Evolutionary conservation across 176 grass and related monocot genomes (phyloP).

Genomic region (Zizania latifolia): DNA sequence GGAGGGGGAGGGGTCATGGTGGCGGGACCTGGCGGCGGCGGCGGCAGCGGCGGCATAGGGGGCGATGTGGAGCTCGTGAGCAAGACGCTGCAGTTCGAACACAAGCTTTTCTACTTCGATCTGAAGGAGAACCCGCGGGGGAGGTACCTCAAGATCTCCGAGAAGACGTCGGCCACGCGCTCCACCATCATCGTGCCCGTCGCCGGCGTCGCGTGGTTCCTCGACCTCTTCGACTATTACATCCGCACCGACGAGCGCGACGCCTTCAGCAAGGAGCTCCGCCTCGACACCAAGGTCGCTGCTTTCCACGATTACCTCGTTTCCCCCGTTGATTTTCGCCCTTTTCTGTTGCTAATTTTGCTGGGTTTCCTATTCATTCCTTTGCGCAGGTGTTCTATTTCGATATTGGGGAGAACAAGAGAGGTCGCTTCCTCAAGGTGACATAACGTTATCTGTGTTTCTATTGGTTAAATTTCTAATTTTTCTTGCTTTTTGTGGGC

Average conservation of each 20-base stretch:
- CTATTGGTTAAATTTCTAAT: not conserved
- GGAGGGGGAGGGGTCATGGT: slow-evolving; percentile 19
- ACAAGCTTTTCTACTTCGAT: slow-evolving; percentile 99
- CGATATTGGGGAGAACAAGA: slow-evolving; percentile 95
- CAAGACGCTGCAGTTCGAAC: slow-evolving; percentile 99
- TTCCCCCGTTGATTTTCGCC: not conserved
- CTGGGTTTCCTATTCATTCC: too few species aligned
- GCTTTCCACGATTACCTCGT: not conserved
- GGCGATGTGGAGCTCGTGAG: slow-evolving; percentile 92
- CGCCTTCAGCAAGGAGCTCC: slow-evolving; percentile 90
- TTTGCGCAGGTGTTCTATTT: slow-evolving; percentile 93
- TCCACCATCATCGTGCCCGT: slow-evolving; percentile 95
- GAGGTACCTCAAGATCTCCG: slow-evolving; percentile 95
- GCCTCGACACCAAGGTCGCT: slow-evolving; percentile 80
- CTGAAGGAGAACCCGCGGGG: slow-evolving; percentile 96
- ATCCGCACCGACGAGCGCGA: slow-evolving; percentile 89
- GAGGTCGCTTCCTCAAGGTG: slow-evolving; percentile 97
- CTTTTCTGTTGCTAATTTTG: too few species aligned
- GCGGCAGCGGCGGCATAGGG: slow-evolving; percentile 50
- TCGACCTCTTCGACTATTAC: slow-evolving; percentile 94
- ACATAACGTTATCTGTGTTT: not conserved
- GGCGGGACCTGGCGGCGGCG: slow-evolving; percentile 22
- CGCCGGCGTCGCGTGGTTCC: slow-evolving; percentile 77
- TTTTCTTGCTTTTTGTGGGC: not conserved
- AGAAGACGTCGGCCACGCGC: slow-evolving; percentile 89